Conservation (phyloP, 129 eudicot genomes). For the Oenanthe sinensis region DNA sequence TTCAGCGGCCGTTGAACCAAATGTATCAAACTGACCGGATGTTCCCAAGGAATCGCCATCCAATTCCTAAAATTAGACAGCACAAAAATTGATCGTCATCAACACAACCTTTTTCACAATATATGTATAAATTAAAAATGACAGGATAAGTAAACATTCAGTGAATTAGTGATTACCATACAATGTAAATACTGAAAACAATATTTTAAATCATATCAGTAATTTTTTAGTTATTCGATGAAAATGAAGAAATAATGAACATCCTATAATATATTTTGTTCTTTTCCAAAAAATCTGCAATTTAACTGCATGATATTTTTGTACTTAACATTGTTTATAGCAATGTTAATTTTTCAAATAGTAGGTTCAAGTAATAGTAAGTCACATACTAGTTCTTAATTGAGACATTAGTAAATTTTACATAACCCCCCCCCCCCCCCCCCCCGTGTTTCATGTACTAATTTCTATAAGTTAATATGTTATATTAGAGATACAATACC, state of each 20-base stretch:
- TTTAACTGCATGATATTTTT: not conserved
- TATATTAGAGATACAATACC: too few species aligned
- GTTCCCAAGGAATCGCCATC: slow-evolving; percentile 81
- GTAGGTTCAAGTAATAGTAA: not conserved
- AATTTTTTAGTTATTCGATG: not conserved
- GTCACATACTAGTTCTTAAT: not conserved
- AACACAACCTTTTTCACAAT: not conserved
- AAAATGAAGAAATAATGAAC: not conserved
- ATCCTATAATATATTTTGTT: not conserved
- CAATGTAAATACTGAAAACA: not conserved
- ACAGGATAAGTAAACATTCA: not conserved
- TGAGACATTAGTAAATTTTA: too few species aligned
- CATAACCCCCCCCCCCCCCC: too few species aligned
- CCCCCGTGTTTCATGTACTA: too few species aligned
- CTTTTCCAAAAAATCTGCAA: not conserved
- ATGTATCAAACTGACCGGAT: slow-evolving; percentile 86
- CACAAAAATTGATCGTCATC: not conserved
- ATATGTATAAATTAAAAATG: not conserved
- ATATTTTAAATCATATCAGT: not conserved
- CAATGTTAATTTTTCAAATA: not conserved
- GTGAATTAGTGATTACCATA: not conserved
- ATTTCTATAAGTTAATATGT: too few species aligned
- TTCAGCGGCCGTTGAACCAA: slow-evolving; percentile 95
- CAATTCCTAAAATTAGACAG: slow-evolving; percentile 48
- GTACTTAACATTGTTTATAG: not conserved